phyloP scores from a whole-genome alignment of 1,139 yeast genomes.

The Suhomyces kunorum region DNA sequence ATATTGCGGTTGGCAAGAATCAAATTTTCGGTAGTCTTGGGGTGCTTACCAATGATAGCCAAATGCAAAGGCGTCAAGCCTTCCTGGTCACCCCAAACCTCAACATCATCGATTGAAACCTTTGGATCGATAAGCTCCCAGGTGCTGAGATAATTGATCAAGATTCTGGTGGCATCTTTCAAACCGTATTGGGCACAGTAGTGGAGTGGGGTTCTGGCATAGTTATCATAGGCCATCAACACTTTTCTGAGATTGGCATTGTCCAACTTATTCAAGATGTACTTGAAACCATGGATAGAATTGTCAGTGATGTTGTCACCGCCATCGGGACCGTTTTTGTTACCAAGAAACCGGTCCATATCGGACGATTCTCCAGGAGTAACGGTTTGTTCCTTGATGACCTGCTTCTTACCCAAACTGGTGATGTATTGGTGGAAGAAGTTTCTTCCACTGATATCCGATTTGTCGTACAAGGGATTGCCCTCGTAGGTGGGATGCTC shows the following conservation, averaged over 20 bases:
- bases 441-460: conserved; percentile 80
- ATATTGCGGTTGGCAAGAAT: conserved; percentile 43
- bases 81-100: conserved; percentile 83
- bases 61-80: conserved; percentile 79
- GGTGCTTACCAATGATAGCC: conserved; percentile 81
- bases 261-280: conserved; percentile 50
- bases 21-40: conserved; percentile 67
- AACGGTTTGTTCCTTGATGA: conserved; percentile 26
- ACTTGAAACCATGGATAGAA: conserved; percentile 51
- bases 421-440: conserved; percentile 83
- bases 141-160: conserved; percentile 46
- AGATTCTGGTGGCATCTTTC: conserved; percentile 56
- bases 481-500: conserved; percentile 22
- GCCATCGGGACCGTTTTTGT: conserved; percentile 65
- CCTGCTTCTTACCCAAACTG: conserved; percentile 62
- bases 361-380: conserved; percentile 42
- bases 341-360: conserved; percentile 32
- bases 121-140: conserved; percentile 39
- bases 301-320: conserved; percentile 26
- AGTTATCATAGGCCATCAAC: conserved; percentile 68
- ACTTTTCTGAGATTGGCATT: conserved; percentile 46
- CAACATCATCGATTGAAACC: conserved; percentile 58
- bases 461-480: conserved; percentile 49
- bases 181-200: conserved; percentile 89
- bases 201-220: conserved; percentile 83